phyloP scores from a whole-genome alignment of 495 filamentous ascomycete species.

The Podospora appendiculata region DNA sequence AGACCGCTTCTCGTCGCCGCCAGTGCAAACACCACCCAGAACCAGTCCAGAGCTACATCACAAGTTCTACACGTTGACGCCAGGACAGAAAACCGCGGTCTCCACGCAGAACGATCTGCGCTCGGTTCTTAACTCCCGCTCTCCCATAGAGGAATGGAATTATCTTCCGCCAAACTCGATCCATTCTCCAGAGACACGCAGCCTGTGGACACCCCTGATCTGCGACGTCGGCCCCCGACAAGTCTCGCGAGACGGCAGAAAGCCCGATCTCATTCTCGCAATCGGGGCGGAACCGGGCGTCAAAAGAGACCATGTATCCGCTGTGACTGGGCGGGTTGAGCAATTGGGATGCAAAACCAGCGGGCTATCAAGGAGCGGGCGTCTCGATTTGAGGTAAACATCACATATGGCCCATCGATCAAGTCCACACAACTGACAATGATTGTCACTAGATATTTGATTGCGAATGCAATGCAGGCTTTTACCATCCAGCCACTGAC shows the following conservation, averaged over 20 bases:
- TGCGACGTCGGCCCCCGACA: neutral
- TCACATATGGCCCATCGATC: neutral
- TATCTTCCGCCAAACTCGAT: too few relatives aligned
- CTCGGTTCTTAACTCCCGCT: too few relatives aligned
- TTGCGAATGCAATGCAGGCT: slow-evolving; percentile 41
- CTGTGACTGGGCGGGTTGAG: slow-evolving; percentile 30
- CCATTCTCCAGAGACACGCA: neutral
- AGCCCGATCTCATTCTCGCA: slow-evolving; percentile 36
- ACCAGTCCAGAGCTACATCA: too few relatives aligned
- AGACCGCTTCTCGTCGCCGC: too few relatives aligned
- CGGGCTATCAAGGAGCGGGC: slow-evolving; percentile 29
- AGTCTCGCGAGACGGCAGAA: slow-evolving; percentile 13
- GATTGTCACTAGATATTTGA: slow-evolving; percentile 26
- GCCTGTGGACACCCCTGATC: neutral
- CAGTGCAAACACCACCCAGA: too few relatives aligned
- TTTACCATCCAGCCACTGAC: slow-evolving; percentile 36
- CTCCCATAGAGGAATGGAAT: too few relatives aligned
- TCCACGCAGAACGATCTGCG: too few relatives aligned
- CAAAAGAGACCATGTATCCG: slow-evolving; percentile 23
- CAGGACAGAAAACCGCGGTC: too few relatives aligned
- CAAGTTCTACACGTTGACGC: too few relatives aligned
- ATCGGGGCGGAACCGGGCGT: slow-evolving; percentile 34
- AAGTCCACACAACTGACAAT: neutral
- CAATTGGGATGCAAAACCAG: slow-evolving; percentile 30
- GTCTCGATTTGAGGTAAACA: slow-evolving; percentile 35